Percentiles rank a stretch among this genome's conserved stretches.
Evolutionary conservation across 2,329 filamentous ascomycete genomes (phyloP).

Genomic region (Penicillium sp.): DNA sequence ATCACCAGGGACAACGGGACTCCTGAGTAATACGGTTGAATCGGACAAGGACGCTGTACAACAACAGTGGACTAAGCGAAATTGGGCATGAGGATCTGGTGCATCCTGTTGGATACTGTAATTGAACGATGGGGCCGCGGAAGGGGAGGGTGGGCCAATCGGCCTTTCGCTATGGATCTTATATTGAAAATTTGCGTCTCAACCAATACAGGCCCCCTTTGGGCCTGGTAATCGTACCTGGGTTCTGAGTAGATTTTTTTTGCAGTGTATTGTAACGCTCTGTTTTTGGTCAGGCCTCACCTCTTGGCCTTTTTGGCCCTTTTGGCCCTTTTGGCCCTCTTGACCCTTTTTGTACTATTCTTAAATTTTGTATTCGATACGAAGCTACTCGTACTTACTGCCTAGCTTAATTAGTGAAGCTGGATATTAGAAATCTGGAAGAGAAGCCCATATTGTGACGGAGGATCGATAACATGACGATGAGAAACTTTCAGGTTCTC

Average conservation of each 20-base stretch:
- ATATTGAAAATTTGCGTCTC: constrained; percentile 21
- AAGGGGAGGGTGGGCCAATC: constrained; percentile 15
- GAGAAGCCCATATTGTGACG: not conserved
- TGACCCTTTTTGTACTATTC: not conserved
- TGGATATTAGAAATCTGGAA: not conserved
- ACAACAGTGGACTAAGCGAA: constrained; percentile 29
- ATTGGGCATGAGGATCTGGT: constrained; percentile 29
- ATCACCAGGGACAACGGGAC: not conserved
- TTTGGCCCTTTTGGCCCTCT: not conserved
- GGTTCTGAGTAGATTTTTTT: not conserved
- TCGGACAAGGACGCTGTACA: not conserved
- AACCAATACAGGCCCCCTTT: constrained; percentile 1
- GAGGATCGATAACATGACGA: not conserved
- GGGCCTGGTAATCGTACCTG: not conserved
- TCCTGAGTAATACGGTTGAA: not conserved
- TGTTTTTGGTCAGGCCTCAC: not conserved
- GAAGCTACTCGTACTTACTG: not conserved
- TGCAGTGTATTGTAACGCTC: not conserved
- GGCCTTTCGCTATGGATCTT: constrained; percentile 15
- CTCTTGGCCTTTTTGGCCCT: not conserved
- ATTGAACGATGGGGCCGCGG: constrained; percentile 12
- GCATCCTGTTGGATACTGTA: constrained; percentile 25
- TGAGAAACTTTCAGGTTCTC: not conserved
- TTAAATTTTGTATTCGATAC: not conserved
- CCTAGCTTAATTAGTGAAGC: not conserved